These are phyloP conservation scores for Hygrocybe punicea DNA, from an alignment of 768 basidiomycete genomes.

Conservation along the genomic window DNA sequence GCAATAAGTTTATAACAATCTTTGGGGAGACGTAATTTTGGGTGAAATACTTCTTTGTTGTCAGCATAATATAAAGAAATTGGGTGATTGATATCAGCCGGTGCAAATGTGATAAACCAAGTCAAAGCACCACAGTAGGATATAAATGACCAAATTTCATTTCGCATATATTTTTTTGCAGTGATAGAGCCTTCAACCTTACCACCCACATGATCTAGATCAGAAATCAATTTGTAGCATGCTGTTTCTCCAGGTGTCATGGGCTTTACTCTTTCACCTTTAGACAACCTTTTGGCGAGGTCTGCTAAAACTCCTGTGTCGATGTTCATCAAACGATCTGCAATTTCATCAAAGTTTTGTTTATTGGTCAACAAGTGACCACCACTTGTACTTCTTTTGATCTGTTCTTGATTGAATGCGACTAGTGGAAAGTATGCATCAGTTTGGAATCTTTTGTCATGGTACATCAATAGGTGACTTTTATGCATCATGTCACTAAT, in stretches of 20 bases:
- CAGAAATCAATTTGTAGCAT: conserved; percentile 33
- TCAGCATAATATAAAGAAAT: conserved; percentile 33
- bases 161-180: conserved; percentile 22
- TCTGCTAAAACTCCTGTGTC: conserved; percentile 20
- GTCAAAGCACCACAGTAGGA: conserved; percentile 19
- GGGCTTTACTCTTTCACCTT: conserved; percentile 24
- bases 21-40: conserved; percentile 2
- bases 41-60: conserved; percentile 14
- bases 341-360: conserved; percentile 24
- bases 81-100: conserved; percentile 29
- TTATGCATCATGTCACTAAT: conserved; percentile 19
- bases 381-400: conserved; percentile 25
- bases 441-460: conserved; percentile 38
- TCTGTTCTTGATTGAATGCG: conserved; percentile 41
- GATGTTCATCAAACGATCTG: conserved; percentile 18
- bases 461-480: conserved; percentile 31
- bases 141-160: conserved; percentile 27
- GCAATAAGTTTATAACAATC: conserved; percentile 22
- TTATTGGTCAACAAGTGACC: conserved; percentile 29
- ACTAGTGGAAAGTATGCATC: conserved; percentile 39
- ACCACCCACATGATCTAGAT: conserved; percentile 36
- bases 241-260: conserved; percentile 30
- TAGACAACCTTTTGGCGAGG: conserved; percentile 19
- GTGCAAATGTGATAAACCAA: conserved; percentile 32
- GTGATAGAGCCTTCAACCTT: conserved; percentile 29